These are phyloP conservation scores for Penicillium odoratum DNA, from an alignment of 495 filamentous ascomycete genomes.

Conservation along the genomic window DNA sequence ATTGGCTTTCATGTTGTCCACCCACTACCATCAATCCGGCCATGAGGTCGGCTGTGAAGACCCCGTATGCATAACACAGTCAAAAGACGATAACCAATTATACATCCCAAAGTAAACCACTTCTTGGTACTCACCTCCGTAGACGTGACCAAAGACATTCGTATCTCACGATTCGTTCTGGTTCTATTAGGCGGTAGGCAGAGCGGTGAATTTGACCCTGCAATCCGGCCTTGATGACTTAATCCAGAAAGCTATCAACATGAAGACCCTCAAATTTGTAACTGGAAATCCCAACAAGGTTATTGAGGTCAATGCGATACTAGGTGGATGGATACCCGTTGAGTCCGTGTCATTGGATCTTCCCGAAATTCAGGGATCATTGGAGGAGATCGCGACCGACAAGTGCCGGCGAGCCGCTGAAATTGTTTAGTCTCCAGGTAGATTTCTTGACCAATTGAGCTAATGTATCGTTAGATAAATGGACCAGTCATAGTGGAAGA, in stretches of 20 bases:
- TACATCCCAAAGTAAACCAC: too few species aligned
- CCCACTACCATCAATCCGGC: conserved; percentile 14
- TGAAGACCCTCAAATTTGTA: conserved; percentile 56
- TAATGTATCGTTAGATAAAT: conserved; percentile 48
- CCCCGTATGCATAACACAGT: background rate
- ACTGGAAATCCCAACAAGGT: conserved; percentile 86
- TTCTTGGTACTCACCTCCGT: too few species aligned
- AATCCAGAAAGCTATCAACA: background rate
- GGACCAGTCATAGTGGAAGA: conserved; percentile 95
- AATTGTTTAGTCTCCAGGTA: conserved; percentile 37
- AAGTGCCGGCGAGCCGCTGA: conserved; percentile 75
- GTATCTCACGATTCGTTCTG: background rate
- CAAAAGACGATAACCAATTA: too few species aligned
- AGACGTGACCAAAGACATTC: too few species aligned
- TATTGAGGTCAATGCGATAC: conserved; percentile 71
- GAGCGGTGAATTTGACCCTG: background rate
- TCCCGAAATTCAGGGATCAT: conserved; percentile 74
- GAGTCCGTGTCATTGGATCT: conserved; percentile 65
- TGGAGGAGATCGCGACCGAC: conserved; percentile 76
- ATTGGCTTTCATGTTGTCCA: conserved; percentile 4
- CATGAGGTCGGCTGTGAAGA: conserved; percentile 14
- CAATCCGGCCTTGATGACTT: background rate
- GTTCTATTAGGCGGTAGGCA: background rate
- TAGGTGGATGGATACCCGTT: conserved; percentile 62
- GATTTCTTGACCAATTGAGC: background rate